Conservation (phyloP, 179 eudicot species). For the Corrigiola litoralis region DNA sequence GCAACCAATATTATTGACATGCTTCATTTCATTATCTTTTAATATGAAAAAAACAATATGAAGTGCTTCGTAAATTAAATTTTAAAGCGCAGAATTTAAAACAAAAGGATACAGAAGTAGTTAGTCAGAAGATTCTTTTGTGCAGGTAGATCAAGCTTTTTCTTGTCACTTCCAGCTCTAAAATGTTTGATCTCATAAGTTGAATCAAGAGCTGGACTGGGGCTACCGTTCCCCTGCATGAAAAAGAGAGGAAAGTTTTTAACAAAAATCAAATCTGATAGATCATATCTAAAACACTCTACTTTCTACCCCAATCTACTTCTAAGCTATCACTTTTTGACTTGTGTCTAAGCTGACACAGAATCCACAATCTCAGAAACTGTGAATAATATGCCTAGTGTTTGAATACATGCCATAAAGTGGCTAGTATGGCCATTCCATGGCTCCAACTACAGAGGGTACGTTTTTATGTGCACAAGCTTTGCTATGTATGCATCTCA, state of each 20-base stretch:
- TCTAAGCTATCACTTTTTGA: no score
- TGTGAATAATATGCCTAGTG: no score
- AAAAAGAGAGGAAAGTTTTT: not conserved
- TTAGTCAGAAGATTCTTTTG: conserved; percentile 87
- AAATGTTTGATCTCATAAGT: conserved; percentile 43
- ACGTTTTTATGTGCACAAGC: no score
- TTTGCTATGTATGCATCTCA: no score
- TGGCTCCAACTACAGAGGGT: no score
- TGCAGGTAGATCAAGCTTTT: conserved; percentile 79
- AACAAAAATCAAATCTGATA: not conserved
- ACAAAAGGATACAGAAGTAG: conserved; percentile 89
- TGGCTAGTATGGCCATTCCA: no score
- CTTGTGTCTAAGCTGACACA: no score
- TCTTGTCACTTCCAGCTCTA: conserved; percentile 48
- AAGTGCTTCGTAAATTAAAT: not conserved
- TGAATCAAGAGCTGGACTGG: conserved; percentile 23
- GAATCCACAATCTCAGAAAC: no score
- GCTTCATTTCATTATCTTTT: not conserved
- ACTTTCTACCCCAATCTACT: not conserved
- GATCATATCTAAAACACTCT: not conserved
- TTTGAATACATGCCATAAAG: no score
- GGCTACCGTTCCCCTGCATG: conserved; percentile 39
- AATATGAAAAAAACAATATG: not conserved
- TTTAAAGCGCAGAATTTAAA: not conserved
- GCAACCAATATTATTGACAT: not conserved